Evolutionary conservation across 768 basidiomycete species (phyloP).

Genomic region (Mycena metata): DNA sequence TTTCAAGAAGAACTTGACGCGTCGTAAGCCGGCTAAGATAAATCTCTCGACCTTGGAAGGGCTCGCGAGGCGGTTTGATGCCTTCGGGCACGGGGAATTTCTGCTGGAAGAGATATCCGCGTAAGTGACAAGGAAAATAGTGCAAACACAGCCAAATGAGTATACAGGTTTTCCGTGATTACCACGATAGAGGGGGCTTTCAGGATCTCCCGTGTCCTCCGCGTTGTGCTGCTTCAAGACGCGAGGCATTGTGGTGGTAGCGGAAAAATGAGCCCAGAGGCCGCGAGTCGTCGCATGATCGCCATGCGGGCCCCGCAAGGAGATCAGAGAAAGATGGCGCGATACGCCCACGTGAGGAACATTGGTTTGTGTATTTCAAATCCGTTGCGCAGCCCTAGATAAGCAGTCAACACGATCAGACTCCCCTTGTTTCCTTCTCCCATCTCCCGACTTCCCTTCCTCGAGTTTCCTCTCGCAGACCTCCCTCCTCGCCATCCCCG

Average conservation of each 20-base stretch:
- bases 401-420: conserved; percentile 5
- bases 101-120: too few species aligned
- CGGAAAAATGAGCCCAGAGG: too few species aligned
- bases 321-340: neutral
- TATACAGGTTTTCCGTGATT: too few species aligned
- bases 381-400: neutral
- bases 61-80: neutral
- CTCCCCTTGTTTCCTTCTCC: neutral
- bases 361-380: neutral
- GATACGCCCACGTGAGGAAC: conserved; percentile 18
- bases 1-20: conserved; percentile 7
- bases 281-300: neutral
- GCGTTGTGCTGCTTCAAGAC: too few species aligned
- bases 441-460: neutral
- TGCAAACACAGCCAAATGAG: too few species aligned
- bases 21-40: neutral
- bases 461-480: neutral
- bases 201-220: too few species aligned
- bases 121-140: too few species aligned
- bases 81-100: neutral
- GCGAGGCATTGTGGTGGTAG: too few species aligned
- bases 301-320: neutral
- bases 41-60: neutral
- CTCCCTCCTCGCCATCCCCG: neutral
- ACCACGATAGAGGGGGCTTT: too few species aligned